Evolutionary conservation across 768 basidiomycete species (phyloP).

Genomic region (Suillus variegatus): DNA sequence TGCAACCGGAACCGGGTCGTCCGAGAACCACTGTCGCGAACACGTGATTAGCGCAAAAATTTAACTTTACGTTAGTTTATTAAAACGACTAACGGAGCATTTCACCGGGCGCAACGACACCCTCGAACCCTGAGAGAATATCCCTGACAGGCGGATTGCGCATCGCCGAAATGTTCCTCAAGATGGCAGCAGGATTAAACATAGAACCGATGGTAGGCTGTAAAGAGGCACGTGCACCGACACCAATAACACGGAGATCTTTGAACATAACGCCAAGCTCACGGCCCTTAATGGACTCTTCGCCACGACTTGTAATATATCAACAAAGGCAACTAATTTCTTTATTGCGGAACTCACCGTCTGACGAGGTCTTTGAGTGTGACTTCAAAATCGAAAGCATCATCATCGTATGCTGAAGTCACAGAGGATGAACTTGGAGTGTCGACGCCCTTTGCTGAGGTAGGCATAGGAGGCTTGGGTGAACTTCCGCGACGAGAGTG

Average conservation of each 20-base stretch:
- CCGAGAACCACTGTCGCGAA: constrained; percentile 57
- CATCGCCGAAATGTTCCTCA: constrained; percentile 42
- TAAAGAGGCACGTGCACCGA: constrained; percentile 55
- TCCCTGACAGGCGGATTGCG: constrained; percentile 64
- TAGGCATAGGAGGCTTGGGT: too few species aligned
- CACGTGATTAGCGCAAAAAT: neutral
- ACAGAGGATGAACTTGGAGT: neutral
- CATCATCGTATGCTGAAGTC: constrained; percentile 5
- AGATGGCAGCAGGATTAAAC: constrained; percentile 52
- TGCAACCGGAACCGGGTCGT: constrained; percentile 83
- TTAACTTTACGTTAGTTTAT: neutral
- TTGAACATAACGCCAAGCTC: constrained; percentile 64
- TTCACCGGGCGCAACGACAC: constrained; percentile 60
- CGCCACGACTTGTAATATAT: constrained; percentile 39
- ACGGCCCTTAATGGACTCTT: constrained; percentile 50
- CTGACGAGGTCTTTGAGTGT: constrained; percentile 25
- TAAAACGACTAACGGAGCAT: constrained; percentile 59
- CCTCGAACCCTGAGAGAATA: constrained; percentile 55
- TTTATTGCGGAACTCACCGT: constrained; percentile 14
- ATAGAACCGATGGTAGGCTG: constrained; percentile 62
- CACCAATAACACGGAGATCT: constrained; percentile 58
- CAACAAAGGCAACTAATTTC: neutral
- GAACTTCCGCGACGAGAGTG: neutral
- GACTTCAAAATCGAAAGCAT: constrained; percentile 35
- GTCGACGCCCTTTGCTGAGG: neutral